Evolutionary conservation across 2,329 filamentous ascomycete genomes (phyloP), one percentile per base, ranked within the genome.

Genomic region (Stemphylium beticola): DNA sequence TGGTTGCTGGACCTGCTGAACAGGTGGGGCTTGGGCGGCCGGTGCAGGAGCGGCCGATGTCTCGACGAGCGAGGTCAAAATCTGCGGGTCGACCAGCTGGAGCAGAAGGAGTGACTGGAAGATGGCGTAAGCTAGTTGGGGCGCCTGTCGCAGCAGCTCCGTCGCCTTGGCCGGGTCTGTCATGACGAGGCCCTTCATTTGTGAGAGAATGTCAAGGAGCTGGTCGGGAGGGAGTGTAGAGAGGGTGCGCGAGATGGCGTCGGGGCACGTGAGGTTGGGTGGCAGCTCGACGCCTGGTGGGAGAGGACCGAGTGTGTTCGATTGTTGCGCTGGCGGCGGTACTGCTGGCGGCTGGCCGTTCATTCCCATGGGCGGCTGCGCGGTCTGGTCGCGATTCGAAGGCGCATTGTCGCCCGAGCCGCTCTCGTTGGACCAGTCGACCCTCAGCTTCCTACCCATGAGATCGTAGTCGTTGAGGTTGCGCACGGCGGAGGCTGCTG

Each of bases 381-480:
- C 76, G 63, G 22, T 36, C 34, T 44, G 46, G 40, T 79, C 81
- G 66, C 84, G 77, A 38, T 71, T 73, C 32, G 77, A 69, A 15
- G 78, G 75, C 48, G 77, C 77, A 45, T 76, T 81, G 53, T 80
- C 85, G 58, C 84, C 83, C 39, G 86, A 88, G 65, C 89, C 89
- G 62, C 92, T 91, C 74, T 97, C 93, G 75, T 96, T 96, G 55
- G 91, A 95, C 77, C 96, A 99, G 77, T 98, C 95, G 51, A 99
- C 95, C 57, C 93, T 87, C 60, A 99, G 84, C 76, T 96, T 96
- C 68, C 95, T 87, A 50, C 92, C 92, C 88, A 96, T 96, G 72
- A 97, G 87, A 74, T 98, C 93, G 78, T 92, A 88, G 75, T 96
- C 92, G 79, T 98, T 96, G 47, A 98, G 81, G 73, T 99, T 98